Conservation (phyloP, 2,329 filamentous ascomycete species). For the Elsinoe fawcettii region DNA sequence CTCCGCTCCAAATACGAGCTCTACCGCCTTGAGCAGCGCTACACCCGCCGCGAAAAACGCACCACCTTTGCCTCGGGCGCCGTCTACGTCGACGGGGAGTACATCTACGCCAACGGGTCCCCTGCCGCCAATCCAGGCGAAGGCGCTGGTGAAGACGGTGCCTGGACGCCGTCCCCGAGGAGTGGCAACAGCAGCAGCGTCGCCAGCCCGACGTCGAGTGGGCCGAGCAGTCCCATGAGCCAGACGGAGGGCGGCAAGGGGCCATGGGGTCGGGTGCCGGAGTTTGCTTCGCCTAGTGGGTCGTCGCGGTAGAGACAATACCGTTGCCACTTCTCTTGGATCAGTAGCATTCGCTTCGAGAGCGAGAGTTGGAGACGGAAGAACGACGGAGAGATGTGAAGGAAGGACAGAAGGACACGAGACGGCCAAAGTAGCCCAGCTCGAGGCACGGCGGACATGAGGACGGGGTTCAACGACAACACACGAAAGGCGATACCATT, state of each 20-base stretch:
- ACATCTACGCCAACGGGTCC: constrained; percentile 57
- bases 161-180: background rate
- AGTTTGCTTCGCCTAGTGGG: background rate
- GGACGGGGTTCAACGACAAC: background rate
- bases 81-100: constrained; percentile 91
- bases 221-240: constrained; percentile 7
- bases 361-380: background rate
- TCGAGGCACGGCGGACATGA: background rate
- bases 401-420: background rate
- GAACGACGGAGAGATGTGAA: background rate
- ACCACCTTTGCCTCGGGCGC: constrained; percentile 84
- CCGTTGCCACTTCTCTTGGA: no score
- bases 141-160: constrained; percentile 1
- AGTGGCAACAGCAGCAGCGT: background rate
- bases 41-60: constrained; percentile 83
- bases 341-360: no score
- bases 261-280: constrained; percentile 10
- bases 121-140: constrained; percentile 11
- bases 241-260: background rate
- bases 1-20: constrained; percentile 78
- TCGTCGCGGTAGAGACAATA: background rate
- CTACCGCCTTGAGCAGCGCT: constrained; percentile 89
- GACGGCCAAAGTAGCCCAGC: background rate
- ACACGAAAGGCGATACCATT: background rate
- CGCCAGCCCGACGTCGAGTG: background rate